Evolutionary conservation across 148 eudicot species (phyloP), one percentile per base, ranked within the genome.

Genomic region (Heliosperma pusillum): DNA sequence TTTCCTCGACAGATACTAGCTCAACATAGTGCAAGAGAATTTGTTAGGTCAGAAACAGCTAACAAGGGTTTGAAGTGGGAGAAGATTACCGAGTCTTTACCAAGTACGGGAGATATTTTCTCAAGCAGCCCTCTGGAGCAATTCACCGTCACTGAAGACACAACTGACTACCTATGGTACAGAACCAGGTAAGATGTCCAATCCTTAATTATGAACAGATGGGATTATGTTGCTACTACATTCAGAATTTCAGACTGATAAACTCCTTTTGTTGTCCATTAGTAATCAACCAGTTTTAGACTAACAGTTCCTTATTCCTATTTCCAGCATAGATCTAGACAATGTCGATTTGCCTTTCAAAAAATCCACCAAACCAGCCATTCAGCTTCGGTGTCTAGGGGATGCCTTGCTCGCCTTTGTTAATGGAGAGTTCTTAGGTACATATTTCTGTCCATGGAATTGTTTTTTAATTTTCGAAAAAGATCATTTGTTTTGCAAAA

Each of bases 121-220:
- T 60, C 76, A 17, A 11, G 25, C 27, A 15, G 24, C 6, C 96
- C 98, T 22, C 44, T 68, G 40, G 98, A 94, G 78, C 89, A 92
- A 57, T 90, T 80, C 53, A 4, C 10, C 16, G 61, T 88, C 57
- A 78, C 86, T 3, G 86, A 81, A 71, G 97, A 94, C 78, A 80
- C 73, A 73, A 77, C 91, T 11, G 98, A 94, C 74, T 94, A 92
- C 29, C 79, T 90, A 25, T 94, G 97, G 98, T 94, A 92, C 81
- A 82, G 79, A 66, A 92, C 98, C 47, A 90, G 89, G 98, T 90
- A 40, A 57, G 17, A 26, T 47, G 2, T 25, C 71, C 7, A 30
- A 64, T 64, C 68, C 68, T 64, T 29, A 3, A 25, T 24, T 42
- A 45, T 15, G 36, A 47, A 69, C 72, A 22, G 11, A 24, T 22